A percentile compares a stretch with the other conserved stretches of the same genome.
Conservation (phyloP, 2,329 filamentous ascomycete species). For the Cladosporium cucumerinum region DNA sequence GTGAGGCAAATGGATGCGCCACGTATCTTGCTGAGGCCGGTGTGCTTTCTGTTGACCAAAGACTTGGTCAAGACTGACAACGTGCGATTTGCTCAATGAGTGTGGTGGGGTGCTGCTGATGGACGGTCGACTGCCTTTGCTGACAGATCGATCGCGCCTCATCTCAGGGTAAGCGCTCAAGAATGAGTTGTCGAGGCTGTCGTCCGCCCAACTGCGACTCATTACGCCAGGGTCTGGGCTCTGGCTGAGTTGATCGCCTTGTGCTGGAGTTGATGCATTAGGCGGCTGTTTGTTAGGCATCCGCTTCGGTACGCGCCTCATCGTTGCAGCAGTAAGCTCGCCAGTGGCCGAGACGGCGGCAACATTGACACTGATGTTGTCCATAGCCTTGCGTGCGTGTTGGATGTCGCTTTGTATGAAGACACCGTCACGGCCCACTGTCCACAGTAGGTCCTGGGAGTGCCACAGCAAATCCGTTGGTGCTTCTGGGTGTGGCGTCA, state of each 20-base stretch:
- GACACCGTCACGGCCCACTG: constrained; percentile 57
- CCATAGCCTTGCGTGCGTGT: constrained; percentile 56
- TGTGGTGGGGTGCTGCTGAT: constrained; percentile 19
- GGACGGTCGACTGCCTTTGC: constrained; percentile 17
- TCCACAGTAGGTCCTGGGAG: constrained; percentile 63
- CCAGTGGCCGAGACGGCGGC: constrained; percentile 57
- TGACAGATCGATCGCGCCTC: constrained; percentile 15
- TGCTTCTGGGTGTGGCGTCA: constrained; percentile 53
- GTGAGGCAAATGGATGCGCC: constrained; percentile 25
- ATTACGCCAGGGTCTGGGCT: constrained; percentile 36
- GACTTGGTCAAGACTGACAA: constrained; percentile 12
- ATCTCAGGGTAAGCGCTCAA: constrained; percentile 39
- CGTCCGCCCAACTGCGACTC: constrained; percentile 51
- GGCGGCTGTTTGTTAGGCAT: background rate
- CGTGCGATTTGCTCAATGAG: background rate
- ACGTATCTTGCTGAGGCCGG: constrained; percentile 29
- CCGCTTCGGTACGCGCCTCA: constrained; percentile 10
- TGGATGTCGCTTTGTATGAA: constrained; percentile 63
- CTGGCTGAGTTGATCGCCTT: constrained; percentile 18
- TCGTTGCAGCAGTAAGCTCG: constrained; percentile 41
- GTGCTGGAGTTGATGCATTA: background rate
- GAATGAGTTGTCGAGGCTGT: constrained; percentile 55
- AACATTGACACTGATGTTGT: constrained; percentile 50
- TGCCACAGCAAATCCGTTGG: constrained; percentile 62
- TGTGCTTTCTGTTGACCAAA: constrained; percentile 34